Percentiles rank a stretch among this genome's conserved stretches.
Conservation (phyloP, 345 rosid species). For the Syzygium oleosum region DNA sequence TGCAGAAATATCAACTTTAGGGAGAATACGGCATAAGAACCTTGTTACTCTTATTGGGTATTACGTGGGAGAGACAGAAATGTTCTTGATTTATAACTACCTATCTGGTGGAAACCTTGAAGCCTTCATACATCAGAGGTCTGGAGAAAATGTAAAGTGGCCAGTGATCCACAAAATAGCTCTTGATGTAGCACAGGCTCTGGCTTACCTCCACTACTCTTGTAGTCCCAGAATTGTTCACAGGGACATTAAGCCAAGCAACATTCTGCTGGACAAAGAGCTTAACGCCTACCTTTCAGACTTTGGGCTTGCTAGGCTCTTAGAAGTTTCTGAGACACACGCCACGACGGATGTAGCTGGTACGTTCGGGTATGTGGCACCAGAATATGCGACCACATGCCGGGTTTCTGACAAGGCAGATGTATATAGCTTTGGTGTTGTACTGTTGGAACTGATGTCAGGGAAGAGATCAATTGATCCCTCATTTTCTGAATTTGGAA, state of each 20-base stretch:
- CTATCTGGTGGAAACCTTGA: constrained; percentile 74
- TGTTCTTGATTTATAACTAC: constrained; percentile 57
- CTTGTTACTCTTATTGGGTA: constrained; percentile 62
- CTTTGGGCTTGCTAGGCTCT: constrained; percentile 59
- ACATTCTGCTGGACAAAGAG: constrained; percentile 54
- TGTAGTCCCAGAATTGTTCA: constrained; percentile 65
- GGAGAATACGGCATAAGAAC: constrained; percentile 50
- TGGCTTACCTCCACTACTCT: constrained; percentile 61
- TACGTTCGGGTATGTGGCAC: constrained; percentile 71
- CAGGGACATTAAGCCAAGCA: constrained; percentile 70
- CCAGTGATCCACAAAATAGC: constrained; percentile 50
- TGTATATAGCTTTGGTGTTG: constrained; percentile 68
- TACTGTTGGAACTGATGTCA: constrained; percentile 48
- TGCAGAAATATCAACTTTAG: constrained; percentile 62
- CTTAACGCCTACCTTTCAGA: constrained; percentile 63
- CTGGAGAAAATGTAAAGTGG: constrained; percentile 30
- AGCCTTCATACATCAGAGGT: constrained; percentile 46
- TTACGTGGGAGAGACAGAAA: constrained; percentile 45
- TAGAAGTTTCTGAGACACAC: constrained; percentile 65
- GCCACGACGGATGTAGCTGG: constrained; percentile 72
- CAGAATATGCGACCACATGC: constrained; percentile 69
- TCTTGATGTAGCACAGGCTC: constrained; percentile 50
- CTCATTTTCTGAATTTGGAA: constrained; percentile 49
- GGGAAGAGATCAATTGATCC: constrained; percentile 69
- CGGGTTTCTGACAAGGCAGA: constrained; percentile 69